Evolutionary conservation across 176 grass and related monocot species (phyloP).

Genomic region (Aegilops tauschii): DNA sequence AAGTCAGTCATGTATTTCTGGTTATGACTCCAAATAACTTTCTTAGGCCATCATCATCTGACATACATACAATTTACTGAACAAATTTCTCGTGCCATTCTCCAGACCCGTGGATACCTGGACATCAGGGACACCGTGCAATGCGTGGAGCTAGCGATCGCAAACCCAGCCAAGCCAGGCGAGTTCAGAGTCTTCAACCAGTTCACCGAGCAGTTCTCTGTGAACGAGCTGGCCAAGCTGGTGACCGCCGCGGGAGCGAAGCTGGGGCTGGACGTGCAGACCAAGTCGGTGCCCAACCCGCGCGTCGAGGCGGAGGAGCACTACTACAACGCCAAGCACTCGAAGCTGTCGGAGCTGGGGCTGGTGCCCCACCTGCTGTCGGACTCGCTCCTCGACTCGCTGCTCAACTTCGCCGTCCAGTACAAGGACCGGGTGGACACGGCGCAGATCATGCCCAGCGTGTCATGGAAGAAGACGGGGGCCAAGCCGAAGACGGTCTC

Average conservation of each 20-base stretch:
- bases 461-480: slow-evolving; percentile 90
- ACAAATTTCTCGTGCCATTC: not conserved
- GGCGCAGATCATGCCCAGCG: slow-evolving; percentile 84
- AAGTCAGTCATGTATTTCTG: not conserved
- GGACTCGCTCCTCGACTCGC: slow-evolving; percentile 76
- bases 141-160: slow-evolving; percentile 85
- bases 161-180: slow-evolving; percentile 78
- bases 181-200: slow-evolving; percentile 99
- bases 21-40: not conserved
- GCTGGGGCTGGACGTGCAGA: slow-evolving; percentile 70
- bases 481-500: slow-evolving; percentile 54
- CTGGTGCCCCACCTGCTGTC: slow-evolving; percentile 73
- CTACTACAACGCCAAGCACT: slow-evolving; percentile 92
- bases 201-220: slow-evolving; percentile 92
- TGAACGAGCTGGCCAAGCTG: slow-evolving; percentile 77
- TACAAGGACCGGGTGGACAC: slow-evolving; percentile 75
- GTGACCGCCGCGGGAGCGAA: slow-evolving; percentile 70
- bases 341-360: slow-evolving; percentile 74
- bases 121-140: slow-evolving; percentile 94
- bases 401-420: slow-evolving; percentile 83
- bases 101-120: slow-evolving; percentile 85
- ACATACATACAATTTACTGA: not conserved
- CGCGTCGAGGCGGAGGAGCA: slow-evolving; percentile 89
- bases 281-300: slow-evolving; percentile 78
- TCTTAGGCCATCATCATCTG: not conserved